These are phyloP conservation scores for Saccharomyces eubayanus DNA, from an alignment of 805 yeast genomes.

Conservation along the genomic window DNA sequence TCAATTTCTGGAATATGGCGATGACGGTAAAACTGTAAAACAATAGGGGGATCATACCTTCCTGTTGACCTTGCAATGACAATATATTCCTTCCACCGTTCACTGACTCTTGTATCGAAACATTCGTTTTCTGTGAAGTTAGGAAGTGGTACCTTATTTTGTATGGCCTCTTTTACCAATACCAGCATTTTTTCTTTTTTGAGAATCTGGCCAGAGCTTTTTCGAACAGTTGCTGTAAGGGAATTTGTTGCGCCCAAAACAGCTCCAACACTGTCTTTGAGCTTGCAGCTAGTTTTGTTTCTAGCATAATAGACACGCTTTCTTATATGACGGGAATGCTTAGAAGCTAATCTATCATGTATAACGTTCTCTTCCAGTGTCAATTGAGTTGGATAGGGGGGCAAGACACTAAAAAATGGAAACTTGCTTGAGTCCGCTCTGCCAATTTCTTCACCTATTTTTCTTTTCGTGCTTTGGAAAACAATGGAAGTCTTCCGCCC, in stretches of 20 bases:
- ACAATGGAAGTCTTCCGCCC: neutral
- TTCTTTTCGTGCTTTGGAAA: neutral
- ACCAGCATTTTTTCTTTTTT: conserved; percentile 64
- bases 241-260: neutral
- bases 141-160: conserved; percentile 24
- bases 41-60: conserved; percentile 41
- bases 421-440: neutral
- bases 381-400: neutral
- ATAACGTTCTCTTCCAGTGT: neutral
- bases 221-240: conserved; percentile 6
- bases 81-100: conserved; percentile 73
- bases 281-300: neutral
- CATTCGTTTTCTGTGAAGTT: conserved; percentile 43
- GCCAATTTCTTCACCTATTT: neutral
- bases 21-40: conserved; percentile 53
- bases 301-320: conserved; percentile 8
- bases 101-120: conserved; percentile 47
- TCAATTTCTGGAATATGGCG: conserved; percentile 29
- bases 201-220: conserved; percentile 49
- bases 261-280: neutral
- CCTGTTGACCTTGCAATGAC: conserved; percentile 65
- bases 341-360: conserved; percentile 3
- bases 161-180: conserved; percentile 38
- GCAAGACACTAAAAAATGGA: neutral
- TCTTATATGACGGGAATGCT: conserved; percentile 19